Evolutionary conservation across 169 alveolate genomes (phyloP).

Genomic region (Plasmodium reichenowi): DNA sequence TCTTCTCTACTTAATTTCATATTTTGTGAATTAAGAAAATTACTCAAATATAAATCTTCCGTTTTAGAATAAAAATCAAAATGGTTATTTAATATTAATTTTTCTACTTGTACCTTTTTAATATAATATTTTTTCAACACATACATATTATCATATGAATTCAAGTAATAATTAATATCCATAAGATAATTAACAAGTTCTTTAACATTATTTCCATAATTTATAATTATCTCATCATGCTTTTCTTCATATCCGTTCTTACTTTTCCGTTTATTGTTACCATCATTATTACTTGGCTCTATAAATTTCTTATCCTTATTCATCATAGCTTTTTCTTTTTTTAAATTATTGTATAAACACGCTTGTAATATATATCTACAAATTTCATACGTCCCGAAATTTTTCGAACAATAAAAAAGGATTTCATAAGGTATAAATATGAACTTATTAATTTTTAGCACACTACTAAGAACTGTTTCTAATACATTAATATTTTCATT

Average conservation of each 20-base stretch:
- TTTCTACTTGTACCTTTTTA: conserved; percentile 26
- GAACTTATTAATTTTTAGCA: conserved; percentile 22
- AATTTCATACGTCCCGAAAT: conserved; percentile 44
- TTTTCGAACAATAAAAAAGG: conserved; percentile 46
- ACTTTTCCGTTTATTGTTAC: neutral
- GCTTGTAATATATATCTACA: conserved; percentile 28
- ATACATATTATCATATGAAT: conserved; percentile 55
- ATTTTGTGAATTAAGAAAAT: conserved; percentile 30
- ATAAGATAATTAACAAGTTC: conserved; percentile 54
- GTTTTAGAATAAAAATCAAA: conserved; percentile 22
- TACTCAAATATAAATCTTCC: conserved; percentile 28
- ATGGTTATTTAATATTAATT: conserved; percentile 48
- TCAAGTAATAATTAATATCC: conserved; percentile 31
- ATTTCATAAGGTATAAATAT: conserved; percentile 38
- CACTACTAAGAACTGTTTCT: conserved; percentile 41
- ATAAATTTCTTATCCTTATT: neutral
- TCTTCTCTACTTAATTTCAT: conserved; percentile 58
- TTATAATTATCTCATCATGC: neutral
- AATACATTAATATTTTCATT: conserved; percentile 37
- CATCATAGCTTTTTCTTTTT: neutral
- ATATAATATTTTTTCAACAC: conserved; percentile 27
- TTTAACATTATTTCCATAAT: conserved; percentile 13
- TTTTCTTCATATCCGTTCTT: neutral
- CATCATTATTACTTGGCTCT: neutral
- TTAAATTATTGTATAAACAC: conserved; percentile 16